Percentiles rank a stretch among this genome's conserved stretches.
Conservation (phyloP, 805 yeast genomes). For the Yamadazyma phyllophila region DNA sequence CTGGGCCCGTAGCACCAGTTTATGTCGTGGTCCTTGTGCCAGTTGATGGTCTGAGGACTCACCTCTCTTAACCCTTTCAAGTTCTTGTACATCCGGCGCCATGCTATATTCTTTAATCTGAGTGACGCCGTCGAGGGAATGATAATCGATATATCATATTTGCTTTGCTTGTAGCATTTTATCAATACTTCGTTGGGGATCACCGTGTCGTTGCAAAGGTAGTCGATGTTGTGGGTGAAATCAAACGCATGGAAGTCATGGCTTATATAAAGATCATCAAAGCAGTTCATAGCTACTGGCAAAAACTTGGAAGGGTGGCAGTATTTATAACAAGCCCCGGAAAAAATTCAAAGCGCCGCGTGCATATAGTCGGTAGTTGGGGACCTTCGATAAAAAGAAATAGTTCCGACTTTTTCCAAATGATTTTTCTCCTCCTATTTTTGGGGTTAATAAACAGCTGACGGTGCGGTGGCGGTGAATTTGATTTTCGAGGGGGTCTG, state of each 20-base stretch:
- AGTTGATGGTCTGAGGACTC: constrained; percentile 46
- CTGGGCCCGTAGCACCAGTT: constrained; percentile 57
- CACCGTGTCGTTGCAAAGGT: constrained; percentile 14
- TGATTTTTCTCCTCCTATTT: constrained; percentile 2
- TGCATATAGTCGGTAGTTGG: background rate
- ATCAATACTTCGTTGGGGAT: constrained; percentile 12
- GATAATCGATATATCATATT: constrained; percentile 13
- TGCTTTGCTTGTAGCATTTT: constrained; percentile 16
- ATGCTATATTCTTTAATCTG: constrained; percentile 34
- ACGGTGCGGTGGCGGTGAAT: background rate
- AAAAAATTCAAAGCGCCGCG: background rate
- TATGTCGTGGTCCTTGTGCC: constrained; percentile 54
- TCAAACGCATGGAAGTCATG: constrained; percentile 11
- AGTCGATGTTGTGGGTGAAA: constrained; percentile 19
- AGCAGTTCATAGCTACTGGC: constrained; percentile 12
- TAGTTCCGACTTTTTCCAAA: constrained; percentile 1
- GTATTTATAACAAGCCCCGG: constrained; percentile 1
- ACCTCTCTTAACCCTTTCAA: constrained; percentile 26
- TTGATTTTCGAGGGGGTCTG: background rate
- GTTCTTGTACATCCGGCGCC: constrained; percentile 40
- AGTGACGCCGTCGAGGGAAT: constrained; percentile 17
- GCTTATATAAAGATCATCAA: constrained; percentile 16
- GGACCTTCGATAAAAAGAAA: background rate
- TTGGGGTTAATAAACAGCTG: background rate
- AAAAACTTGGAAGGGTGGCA: background rate